Conservation (phyloP, 2,329 filamentous ascomycete genomes). For the Phaeosphaeriaceae sp. region DNA sequence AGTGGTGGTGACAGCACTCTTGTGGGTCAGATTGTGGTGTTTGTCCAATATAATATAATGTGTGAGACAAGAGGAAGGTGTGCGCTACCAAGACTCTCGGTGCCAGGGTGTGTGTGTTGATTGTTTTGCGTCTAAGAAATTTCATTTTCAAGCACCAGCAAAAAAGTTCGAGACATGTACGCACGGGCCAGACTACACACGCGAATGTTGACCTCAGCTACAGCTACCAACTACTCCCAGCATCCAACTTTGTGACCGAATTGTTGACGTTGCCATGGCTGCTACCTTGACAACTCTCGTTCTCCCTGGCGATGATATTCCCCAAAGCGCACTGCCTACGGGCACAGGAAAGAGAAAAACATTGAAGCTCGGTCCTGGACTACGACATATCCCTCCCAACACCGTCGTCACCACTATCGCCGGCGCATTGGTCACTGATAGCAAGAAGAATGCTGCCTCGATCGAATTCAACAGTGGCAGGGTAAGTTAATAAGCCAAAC, state of each 20-base stretch:
- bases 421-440: constrained; percentile 71
- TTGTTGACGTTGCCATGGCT: too few species aligned
- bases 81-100: too few species aligned
- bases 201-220: too few species aligned
- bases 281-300: constrained; percentile 64
- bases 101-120: background rate
- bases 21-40: too few species aligned
- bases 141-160: constrained; percentile 31
- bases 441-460: constrained; percentile 77
- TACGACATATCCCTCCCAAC: constrained; percentile 80
- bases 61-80: too few species aligned
- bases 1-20: constrained; percentile 3
- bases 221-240: background rate
- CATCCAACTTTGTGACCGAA: too few species aligned
- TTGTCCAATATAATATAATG: too few species aligned
- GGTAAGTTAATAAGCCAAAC: too few species aligned
- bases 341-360: constrained; percentile 67
- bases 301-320: constrained; percentile 81
- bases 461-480: constrained; percentile 74
- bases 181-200: constrained; percentile 14
- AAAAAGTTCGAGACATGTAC: constrained; percentile 14
- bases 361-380: constrained; percentile 81
- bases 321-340: constrained; percentile 69
- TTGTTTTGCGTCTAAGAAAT: constrained; percentile 27
- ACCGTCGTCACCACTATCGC: constrained; percentile 73